A percentile compares a stretch with the other conserved stretches of the same genome.
These are phyloP conservation scores for Micractinium conductrix DNA, from an alignment of 139 green algal genomes.

Conservation along the genomic window DNA sequence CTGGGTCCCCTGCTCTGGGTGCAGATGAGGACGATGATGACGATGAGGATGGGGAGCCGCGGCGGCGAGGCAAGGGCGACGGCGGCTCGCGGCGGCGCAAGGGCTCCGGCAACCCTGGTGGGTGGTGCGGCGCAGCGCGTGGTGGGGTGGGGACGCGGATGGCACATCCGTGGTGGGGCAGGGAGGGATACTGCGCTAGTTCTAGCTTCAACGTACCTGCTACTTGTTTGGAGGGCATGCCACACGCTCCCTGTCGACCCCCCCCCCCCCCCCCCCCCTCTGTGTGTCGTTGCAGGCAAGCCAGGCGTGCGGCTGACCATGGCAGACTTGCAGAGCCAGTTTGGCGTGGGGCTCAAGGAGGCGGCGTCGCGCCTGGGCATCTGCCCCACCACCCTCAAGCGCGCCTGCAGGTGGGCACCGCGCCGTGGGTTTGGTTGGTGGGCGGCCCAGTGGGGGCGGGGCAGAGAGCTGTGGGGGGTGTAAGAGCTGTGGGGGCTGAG, in stretches of 20 bases:
- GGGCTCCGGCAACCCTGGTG: slow-evolving; percentile 53
- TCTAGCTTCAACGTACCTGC: too few relatives aligned
- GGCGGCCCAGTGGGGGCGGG: background rate
- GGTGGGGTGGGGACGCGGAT: too few relatives aligned
- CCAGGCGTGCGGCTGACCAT: slow-evolving; percentile 57
- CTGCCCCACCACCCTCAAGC: slow-evolving; percentile 92
- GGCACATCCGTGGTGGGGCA: too few relatives aligned
- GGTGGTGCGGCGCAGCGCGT: too few relatives aligned
- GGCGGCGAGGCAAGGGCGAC: background rate
- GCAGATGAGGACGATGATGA: slow-evolving; percentile 23
- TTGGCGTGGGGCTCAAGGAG: slow-evolving; percentile 87
- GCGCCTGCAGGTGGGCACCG: slow-evolving; percentile 26
- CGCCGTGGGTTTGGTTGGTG: too few relatives aligned
- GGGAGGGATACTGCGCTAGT: too few relatives aligned
- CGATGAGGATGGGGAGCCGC: background rate
- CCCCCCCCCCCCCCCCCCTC: too few relatives aligned
- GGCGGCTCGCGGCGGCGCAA: slow-evolving; percentile 15
- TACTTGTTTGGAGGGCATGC: too few relatives aligned
- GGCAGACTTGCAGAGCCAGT: slow-evolving; percentile 76
- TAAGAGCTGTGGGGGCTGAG: too few relatives aligned
- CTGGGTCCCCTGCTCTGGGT: too few relatives aligned
- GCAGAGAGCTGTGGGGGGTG: background rate
- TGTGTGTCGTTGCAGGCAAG: slow-evolving; percentile 55
- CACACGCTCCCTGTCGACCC: too few relatives aligned
- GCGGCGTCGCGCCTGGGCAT: slow-evolving; percentile 84